Conservation (phyloP, 305 asterid genomes). For the Fraxinus sp. region DNA sequence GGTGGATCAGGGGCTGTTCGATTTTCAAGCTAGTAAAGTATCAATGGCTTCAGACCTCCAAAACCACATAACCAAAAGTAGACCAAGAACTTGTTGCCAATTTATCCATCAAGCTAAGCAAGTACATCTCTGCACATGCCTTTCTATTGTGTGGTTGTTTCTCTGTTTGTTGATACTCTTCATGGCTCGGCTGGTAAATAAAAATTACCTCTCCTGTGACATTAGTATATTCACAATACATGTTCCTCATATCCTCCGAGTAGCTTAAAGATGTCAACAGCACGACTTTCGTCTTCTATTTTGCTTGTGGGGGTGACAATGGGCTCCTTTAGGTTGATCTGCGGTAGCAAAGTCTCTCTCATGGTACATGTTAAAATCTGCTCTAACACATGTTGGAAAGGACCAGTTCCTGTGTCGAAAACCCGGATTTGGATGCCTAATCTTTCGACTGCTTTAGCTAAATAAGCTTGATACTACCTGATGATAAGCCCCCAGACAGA, state of each 20-base stretch:
- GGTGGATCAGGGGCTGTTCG: constrained; percentile 51
- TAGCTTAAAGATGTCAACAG: constrained; percentile 62
- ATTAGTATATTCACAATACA: constrained; percentile 68
- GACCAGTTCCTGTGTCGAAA: constrained; percentile 38
- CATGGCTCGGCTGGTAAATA: constrained; percentile 75
- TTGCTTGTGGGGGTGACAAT: constrained; percentile 17
- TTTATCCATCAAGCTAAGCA: constrained; percentile 71
- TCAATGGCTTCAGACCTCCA: constrained; percentile 87
- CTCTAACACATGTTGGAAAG: constrained; percentile 48
- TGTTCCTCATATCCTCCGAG: constrained; percentile 50
- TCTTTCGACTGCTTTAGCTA: constrained; percentile 62
- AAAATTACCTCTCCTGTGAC: constrained; percentile 50
- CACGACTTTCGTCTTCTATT: constrained; percentile 45
- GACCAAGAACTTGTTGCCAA: constrained; percentile 86
- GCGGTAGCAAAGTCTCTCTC: constrained; percentile 54
- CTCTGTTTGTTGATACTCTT: constrained; percentile 54
- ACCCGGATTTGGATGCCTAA: constrained; percentile 73
- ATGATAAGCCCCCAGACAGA: constrained; percentile 70
- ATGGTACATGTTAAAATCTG: constrained; percentile 59
- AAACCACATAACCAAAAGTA: constrained; percentile 91
- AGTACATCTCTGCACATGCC: constrained; percentile 86
- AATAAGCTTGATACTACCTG: constrained; percentile 62
- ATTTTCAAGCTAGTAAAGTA: constrained; percentile 56
- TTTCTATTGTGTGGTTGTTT: constrained; percentile 52
- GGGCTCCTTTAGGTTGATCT: constrained; percentile 29